Base-by-base conservation (phyloP, 2,329 filamentous ascomycete genomes). In the Fusarium camptoceras region DNA sequence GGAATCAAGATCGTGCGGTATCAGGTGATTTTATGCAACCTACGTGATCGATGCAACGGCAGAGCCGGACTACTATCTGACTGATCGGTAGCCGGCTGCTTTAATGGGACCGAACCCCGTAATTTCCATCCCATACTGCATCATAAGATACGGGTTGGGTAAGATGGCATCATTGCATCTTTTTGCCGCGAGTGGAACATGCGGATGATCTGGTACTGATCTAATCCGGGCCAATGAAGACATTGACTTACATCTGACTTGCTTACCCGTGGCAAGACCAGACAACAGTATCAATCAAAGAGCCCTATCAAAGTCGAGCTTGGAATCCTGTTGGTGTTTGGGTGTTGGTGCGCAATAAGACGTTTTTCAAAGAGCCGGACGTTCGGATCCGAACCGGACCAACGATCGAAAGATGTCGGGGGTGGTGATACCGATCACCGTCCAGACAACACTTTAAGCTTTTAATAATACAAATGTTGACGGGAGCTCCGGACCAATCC, bases 71-170 rank as follows among this genome's bases (percentile, higher is more conserved):
- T 15, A 39, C 22, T 15, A 28, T 59, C 53, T 57, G 27, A 42
- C 24, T 44, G 47, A 39, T 46, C 61, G 59, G 67, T 50, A 30
- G 51, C 43, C 46, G 56, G 64, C 31, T 25, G 12, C 37, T 24
- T n/a, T 24, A 43, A 59, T 39, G 51, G 49, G 50, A 42, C 57
- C 68, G 61, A 75, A 73, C 53, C 51, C 57, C 71, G 66, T 42
- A 5, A 44, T 20, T 15, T 30, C 14, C 9, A 15, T 27, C 46
- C 22, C 10, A 25, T n/a, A 54, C 9, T 24, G 6, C 18, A 24
- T n/a, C n/a, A 16, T 37, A 8, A 16, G 27, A 31, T 18, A 54
- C 24, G 25, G 44, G 39, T 43, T 42, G 22, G 27, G 48, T 30
- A 56, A 16, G 15, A 28, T 30, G 48, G 20, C 31, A 66, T 22